These are phyloP conservation scores for Naganishia friedmannii DNA, from an alignment of 768 basidiomycete species.

Conservation along the genomic window DNA sequence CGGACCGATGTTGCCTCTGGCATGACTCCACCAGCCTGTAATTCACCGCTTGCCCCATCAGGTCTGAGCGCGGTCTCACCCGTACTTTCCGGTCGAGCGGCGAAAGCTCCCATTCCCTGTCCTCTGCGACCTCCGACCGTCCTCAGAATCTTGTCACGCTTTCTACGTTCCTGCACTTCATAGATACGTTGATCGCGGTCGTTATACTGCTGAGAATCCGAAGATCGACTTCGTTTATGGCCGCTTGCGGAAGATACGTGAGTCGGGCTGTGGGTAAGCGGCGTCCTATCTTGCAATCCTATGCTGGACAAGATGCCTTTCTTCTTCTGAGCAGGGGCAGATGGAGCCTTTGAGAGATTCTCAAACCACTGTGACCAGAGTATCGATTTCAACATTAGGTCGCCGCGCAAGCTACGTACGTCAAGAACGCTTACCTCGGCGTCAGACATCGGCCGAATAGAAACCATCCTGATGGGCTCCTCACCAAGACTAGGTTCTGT, in stretches of 20 bases:
- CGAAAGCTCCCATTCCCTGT: constrained; percentile 21
- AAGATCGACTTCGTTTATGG: background rate
- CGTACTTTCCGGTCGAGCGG: background rate
- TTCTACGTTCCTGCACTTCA: constrained; percentile 33
- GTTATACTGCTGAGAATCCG: background rate
- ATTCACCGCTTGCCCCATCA: constrained; percentile 17
- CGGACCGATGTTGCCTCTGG: constrained; percentile 22
- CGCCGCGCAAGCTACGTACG: background rate
- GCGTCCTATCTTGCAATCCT: background rate
- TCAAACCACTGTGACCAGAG: constrained; percentile 28
- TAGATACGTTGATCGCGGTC: constrained; percentile 10
- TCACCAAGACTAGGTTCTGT: constrained; percentile 45
- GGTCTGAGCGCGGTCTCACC: background rate
- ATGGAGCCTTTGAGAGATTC: constrained; percentile 27
- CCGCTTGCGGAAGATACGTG: background rate
- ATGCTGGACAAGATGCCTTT: background rate
- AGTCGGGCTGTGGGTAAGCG: background rate
- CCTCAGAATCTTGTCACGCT: constrained; percentile 39
- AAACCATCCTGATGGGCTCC: constrained; percentile 46
- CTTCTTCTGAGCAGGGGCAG: constrained; percentile 24
- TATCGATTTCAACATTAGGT: background rate
- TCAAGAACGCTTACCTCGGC: constrained; percentile 35
- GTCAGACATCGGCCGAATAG: constrained; percentile 47
- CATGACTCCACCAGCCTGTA: constrained; percentile 27
- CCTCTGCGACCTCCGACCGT: constrained; percentile 32